Conservation (phyloP, 1,139 yeast genomes). For the Taiozyma sp. region DNA sequence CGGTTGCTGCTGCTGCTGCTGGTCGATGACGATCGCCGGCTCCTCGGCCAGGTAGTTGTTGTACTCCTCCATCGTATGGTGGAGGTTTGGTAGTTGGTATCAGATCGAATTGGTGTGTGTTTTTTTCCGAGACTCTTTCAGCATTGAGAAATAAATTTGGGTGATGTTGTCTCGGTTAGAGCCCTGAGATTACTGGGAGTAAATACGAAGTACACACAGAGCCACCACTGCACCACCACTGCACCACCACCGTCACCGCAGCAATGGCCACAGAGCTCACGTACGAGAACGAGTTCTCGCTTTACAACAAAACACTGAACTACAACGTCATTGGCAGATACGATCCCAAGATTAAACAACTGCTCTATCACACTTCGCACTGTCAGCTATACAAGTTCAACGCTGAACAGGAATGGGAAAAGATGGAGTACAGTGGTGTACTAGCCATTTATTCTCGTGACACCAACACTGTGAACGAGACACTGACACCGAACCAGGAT, state of each 20-base stretch:
- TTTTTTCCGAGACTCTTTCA: neutral
- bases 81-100: neutral
- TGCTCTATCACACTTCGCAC: constrained; percentile 71
- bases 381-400: constrained; percentile 59
- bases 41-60: constrained; percentile 14
- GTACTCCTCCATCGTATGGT: neutral
- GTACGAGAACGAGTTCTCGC: constrained; percentile 29
- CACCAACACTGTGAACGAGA: constrained; percentile 17
- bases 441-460: constrained; percentile 72
- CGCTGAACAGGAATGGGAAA: constrained; percentile 69
- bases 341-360: constrained; percentile 74
- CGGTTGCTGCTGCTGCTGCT: constrained; percentile 6
- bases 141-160: neutral
- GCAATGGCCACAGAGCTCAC: neutral
- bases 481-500: constrained; percentile 27
- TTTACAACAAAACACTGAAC: constrained; percentile 66
- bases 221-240: neutral
- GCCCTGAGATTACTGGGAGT: too few species aligned
- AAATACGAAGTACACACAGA: too few species aligned
- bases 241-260: neutral
- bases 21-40: constrained; percentile 16
- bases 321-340: constrained; percentile 78
- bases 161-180: too few species aligned
- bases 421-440: constrained; percentile 76
- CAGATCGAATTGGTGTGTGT: too few species aligned